These are phyloP conservation scores for Pseudomonodictys pantanalensis DNA, from an alignment of 495 filamentous ascomycete species.

Conservation along the genomic window DNA sequence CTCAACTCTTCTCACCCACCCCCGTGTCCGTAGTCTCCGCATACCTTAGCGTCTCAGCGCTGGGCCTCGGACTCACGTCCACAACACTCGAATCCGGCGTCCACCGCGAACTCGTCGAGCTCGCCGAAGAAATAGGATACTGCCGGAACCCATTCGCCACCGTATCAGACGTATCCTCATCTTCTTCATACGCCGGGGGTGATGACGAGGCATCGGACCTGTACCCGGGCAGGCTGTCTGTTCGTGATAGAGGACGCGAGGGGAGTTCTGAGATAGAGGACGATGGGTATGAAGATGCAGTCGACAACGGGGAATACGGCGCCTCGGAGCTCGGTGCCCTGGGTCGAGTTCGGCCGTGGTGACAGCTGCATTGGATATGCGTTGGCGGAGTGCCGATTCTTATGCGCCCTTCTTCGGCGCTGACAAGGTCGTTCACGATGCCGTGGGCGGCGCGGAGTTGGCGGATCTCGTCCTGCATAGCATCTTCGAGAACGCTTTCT, in stretches of 20 bases:
- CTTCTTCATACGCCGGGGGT: slow-evolving; percentile 28
- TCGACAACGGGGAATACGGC: slow-evolving; percentile 16
- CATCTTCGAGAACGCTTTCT: slow-evolving; percentile 41
- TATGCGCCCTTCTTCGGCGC: slow-evolving; percentile 35
- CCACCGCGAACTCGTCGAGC: slow-evolving; percentile 17
- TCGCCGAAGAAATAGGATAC: slow-evolving; percentile 29
- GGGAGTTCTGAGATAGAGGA: slow-evolving; percentile 20
- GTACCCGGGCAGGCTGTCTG: slow-evolving; percentile 34
- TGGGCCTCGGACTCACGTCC: slow-evolving; percentile 36
- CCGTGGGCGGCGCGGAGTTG: slow-evolving; percentile 38
- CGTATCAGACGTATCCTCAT: slow-evolving; percentile 22
- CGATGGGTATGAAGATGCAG: slow-evolving; percentile 12
- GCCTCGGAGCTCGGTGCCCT: neutral
- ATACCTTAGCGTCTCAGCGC: slow-evolving; percentile 38
- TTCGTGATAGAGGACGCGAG: slow-evolving; percentile 30
- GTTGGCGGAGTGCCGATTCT: neutral
- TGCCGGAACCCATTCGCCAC: slow-evolving; percentile 36
- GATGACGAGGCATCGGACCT: slow-evolving; percentile 24
- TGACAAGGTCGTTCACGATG: slow-evolving; percentile 36
- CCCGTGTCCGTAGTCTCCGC: slow-evolving; percentile 21
- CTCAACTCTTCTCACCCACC: slow-evolving; percentile 19
- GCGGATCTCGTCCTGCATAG: slow-evolving; percentile 46
- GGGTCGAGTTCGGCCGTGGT: neutral
- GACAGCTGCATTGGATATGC: slow-evolving; percentile 6
- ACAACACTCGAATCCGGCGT: slow-evolving; percentile 40